Conservation (phyloP, 2,329 filamentous ascomycete genomes). For the Hypoxylon sp. region DNA sequence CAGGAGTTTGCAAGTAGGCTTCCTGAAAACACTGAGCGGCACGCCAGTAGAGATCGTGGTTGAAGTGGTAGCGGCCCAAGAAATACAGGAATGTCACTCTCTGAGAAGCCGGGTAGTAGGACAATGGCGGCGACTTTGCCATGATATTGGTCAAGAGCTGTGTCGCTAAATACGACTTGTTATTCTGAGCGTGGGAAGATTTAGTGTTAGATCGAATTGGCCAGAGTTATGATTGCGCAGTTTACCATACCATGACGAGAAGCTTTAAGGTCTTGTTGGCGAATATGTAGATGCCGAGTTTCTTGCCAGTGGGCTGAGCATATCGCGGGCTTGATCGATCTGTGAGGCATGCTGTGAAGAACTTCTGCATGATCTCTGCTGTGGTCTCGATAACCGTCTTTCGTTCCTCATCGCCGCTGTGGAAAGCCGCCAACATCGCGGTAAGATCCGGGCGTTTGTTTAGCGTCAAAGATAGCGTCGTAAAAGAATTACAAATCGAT, state of each 20-base stretch:
- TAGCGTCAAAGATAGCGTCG: constrained; percentile 85
- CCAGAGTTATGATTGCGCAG: background rate
- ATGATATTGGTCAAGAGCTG: constrained; percentile 93
- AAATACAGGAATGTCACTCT: constrained; percentile 96
- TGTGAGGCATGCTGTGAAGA: constrained; percentile 90
- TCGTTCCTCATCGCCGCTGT: constrained; percentile 76
- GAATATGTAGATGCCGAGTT: constrained; percentile 89
- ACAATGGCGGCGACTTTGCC: constrained; percentile 84
- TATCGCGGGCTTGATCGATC: constrained; percentile 79
- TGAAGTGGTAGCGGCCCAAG: constrained; percentile 89
- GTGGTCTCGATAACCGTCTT: constrained; percentile 88
- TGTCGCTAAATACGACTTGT: constrained; percentile 85
- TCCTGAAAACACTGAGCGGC: constrained; percentile 82
- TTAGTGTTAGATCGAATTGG: constrained; percentile 26
- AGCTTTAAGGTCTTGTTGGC: constrained; percentile 92
- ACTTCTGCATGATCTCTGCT: constrained; percentile 89
- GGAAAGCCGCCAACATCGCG: constrained; percentile 69
- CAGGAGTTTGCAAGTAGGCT: constrained; percentile 80
- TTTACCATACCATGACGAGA: constrained; percentile 78
- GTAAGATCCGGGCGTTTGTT: constrained; percentile 86
- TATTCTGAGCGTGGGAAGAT: constrained; percentile 67
- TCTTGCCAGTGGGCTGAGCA: constrained; percentile 84
- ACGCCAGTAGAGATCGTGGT: constrained; percentile 85
- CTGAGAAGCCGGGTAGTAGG: constrained; percentile 86
- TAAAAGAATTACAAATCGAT: constrained; percentile 83